Evolutionary conservation across 1,284 basidiomycete species (phyloP).

Genomic region (Tylopilus sp.): DNA sequence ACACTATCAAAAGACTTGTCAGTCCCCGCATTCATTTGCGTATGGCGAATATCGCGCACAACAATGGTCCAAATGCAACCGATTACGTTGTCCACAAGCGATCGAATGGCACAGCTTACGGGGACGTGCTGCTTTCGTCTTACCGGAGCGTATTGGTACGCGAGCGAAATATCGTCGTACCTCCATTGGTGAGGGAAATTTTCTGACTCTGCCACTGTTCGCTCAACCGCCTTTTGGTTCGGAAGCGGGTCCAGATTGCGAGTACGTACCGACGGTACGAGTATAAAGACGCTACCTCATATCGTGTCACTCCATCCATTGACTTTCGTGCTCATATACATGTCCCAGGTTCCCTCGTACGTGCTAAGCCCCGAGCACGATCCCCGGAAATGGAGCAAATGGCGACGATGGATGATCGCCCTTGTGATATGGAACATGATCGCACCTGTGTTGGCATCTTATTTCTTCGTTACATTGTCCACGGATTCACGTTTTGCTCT

Average conservation of each 20-base stretch:
- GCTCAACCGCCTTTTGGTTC: neutral
- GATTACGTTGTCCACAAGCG: slow-evolving; percentile 26
- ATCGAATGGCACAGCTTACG: too few relatives aligned
- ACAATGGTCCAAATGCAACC: neutral
- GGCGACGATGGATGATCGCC: slow-evolving; percentile 35
- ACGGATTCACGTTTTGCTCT: slow-evolving; percentile 16
- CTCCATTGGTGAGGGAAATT: slow-evolving; percentile 11
- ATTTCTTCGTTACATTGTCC: slow-evolving; percentile 8
- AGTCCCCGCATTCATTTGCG: too few relatives aligned
- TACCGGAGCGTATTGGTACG: slow-evolving; percentile 6
- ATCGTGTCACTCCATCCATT: slow-evolving; percentile 12
- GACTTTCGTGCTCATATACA: slow-evolving; percentile 20
- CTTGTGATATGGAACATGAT: slow-evolving; percentile 38
- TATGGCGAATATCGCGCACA: slow-evolving; percentile 12
- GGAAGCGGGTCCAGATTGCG: slow-evolving; percentile 3
- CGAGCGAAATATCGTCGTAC: slow-evolving; percentile 9
- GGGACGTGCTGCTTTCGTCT: slow-evolving; percentile 7
- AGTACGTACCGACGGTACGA: neutral
- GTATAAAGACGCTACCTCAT: slow-evolving; percentile 18
- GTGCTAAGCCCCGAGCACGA: slow-evolving; percentile 30
- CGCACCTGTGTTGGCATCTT: slow-evolving; percentile 33
- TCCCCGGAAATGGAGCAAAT: slow-evolving; percentile 37
- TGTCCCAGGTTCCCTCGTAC: slow-evolving; percentile 33
- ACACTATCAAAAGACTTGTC: too few relatives aligned
- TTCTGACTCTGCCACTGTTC: slow-evolving; percentile 3